A percentile compares a stretch with the other conserved stretches of the same genome.
phyloP scores from a whole-genome alignment of 148 eudicot genomes.

The Rheum nobile region DNA sequence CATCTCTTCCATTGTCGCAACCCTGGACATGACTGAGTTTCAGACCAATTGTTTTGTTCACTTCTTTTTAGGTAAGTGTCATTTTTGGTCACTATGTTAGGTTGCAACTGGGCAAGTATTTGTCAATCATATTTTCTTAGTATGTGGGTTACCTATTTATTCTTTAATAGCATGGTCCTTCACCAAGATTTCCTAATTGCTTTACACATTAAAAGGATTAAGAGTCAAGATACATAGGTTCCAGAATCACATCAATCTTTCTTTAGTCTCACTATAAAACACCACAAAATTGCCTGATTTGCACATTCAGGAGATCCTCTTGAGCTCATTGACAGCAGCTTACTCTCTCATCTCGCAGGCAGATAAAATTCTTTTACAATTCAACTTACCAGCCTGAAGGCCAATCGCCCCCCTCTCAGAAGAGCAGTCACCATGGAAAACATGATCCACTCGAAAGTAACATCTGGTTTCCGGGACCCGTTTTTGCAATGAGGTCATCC shows the following conservation, averaged over 20 bases:
- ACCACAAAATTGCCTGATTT: not conserved
- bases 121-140: not conserved
- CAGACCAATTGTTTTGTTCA: not conserved
- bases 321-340: not conserved
- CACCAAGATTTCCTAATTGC: not conserved
- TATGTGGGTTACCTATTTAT: not conserved
- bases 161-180: not conserved
- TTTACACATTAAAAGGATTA: not conserved
- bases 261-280: not conserved
- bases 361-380: constrained; percentile 2
- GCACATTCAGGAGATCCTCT: not conserved
- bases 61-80: constrained; percentile 17
- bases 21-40: constrained; percentile 43
- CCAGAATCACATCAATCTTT: too few species aligned
- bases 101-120: not conserved
- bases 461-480: constrained; percentile 1
- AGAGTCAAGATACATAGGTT: too few species aligned
- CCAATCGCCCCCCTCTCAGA: not conserved
- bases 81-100: not conserved
- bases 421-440: not conserved
- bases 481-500: constrained; percentile 2
- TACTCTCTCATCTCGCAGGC: not conserved
- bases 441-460: not conserved
- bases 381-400: constrained; percentile 2
- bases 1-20: constrained; percentile 56